phyloP scores from a whole-genome alignment of 345 rosid genomes.

The Populus deltoides region DNA sequence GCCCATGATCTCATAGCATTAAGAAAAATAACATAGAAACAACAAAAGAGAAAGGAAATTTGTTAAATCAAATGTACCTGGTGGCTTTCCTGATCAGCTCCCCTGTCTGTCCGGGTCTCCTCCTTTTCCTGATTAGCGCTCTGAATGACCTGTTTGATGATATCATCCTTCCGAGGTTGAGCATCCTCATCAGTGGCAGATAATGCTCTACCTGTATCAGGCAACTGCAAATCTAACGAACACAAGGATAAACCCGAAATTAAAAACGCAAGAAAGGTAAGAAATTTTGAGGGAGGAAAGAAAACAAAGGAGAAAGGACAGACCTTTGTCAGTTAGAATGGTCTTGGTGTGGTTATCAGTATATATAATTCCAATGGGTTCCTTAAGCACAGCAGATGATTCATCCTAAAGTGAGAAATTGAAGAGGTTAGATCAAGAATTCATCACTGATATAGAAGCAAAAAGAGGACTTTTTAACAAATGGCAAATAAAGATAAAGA shows the following conservation, averaged over 20 bases:
- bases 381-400: constrained; percentile 45
- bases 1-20: neutral
- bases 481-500: neutral
- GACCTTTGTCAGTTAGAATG: constrained; percentile 9
- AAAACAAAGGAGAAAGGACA: neutral
- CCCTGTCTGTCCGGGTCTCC: neutral
- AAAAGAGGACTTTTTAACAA: neutral
- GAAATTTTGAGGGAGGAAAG: neutral
- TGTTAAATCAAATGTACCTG: constrained; percentile 1
- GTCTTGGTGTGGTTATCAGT: constrained; percentile 24
- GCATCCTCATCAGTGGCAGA: constrained; percentile 50
- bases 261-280: neutral
- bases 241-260: neutral
- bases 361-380: constrained; percentile 55
- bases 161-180: constrained; percentile 38
- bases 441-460: neutral
- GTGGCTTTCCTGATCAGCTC: constrained; percentile 8
- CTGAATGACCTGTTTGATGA: constrained; percentile 59
- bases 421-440: constrained; percentile 31
- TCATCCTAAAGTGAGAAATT: constrained; percentile 39
- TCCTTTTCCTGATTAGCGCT: constrained; percentile 1
- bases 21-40: neutral
- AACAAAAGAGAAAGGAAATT: neutral
- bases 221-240: constrained; percentile 25
- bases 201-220: constrained; percentile 53